phyloP scores from a whole-genome alignment of 176 grass and related monocot species.

The Aegilops longissima region DNA sequence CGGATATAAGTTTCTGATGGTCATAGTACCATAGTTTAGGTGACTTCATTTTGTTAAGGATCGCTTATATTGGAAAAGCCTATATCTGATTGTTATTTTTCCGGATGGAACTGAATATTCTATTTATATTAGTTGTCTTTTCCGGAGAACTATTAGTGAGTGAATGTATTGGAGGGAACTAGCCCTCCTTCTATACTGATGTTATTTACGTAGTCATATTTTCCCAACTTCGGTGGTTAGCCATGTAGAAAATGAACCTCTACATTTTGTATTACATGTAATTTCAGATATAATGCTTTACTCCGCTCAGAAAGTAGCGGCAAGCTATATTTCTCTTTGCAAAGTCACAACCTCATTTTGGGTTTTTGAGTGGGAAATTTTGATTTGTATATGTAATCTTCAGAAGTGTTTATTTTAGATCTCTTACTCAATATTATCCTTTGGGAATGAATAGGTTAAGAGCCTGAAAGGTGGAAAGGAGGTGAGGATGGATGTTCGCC shows the following conservation, averaged over 20 bases:
- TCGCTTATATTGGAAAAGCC: neutral
- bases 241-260: conserved; percentile 5
- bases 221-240: neutral
- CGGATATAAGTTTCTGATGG: neutral
- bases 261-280: conserved; percentile 7
- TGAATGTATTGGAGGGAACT: neutral
- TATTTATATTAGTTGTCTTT: neutral
- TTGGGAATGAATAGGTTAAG: conserved; percentile 53
- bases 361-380: neutral
- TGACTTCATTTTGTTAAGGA: neutral
- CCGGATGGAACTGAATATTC: neutral
- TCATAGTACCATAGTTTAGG: conserved; percentile 6
- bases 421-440: conserved; percentile 5
- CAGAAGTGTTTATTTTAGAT: conserved; percentile 2
- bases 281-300: conserved; percentile 4
- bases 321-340: neutral
- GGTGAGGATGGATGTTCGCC: conserved; percentile 81
- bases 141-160: neutral
- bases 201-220: conserved; percentile 4
- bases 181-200: neutral
- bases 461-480: conserved; percentile 87
- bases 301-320: neutral
- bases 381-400: neutral
- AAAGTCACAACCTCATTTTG: neutral
- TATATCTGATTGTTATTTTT: conserved; percentile 21